Percentiles rank a stretch among this genome's conserved stretches.
Conservation (phyloP, 495 filamentous ascomycete species). For the Hyaloscypha bicolor region DNA sequence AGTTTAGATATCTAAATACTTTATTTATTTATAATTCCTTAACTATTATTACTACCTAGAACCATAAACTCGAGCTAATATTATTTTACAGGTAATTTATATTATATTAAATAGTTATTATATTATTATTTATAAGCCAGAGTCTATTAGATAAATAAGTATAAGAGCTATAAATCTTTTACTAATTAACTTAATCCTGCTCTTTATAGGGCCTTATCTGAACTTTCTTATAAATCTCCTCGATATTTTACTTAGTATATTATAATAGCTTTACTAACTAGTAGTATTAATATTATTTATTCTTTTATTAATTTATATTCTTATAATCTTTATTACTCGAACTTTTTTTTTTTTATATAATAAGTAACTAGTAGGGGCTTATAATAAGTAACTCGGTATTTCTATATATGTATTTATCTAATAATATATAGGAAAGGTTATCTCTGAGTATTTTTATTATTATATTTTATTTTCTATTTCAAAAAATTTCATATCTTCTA, state of each 20-base stretch:
- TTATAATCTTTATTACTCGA: conserved; percentile 15
- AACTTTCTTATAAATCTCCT: conserved; percentile 28
- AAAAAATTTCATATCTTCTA: conserved; percentile 21
- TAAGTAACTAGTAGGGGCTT: conserved; percentile 21
- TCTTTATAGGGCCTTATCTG: conserved; percentile 22
- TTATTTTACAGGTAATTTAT: conserved; percentile 23
- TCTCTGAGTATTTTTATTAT: conserved; percentile 23
- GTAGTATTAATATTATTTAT: conserved; percentile 25
- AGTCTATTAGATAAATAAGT: conserved; percentile 7
- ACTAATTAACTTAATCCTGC: conserved; percentile 26
- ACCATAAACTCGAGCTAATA: conserved; percentile 22
- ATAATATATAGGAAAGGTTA: conserved; percentile 11
- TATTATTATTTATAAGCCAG: conserved; percentile 9
- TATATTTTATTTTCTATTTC: conserved; percentile 27
- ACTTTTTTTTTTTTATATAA: conserved; percentile 18
- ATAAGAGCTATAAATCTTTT: conserved; percentile 26
- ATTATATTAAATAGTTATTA: conserved; percentile 18
- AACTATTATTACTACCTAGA: conserved; percentile 13
- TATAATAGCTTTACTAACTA: conserved; percentile 21
- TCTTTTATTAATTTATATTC: conserved; percentile 15
- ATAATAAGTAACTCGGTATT: conserved; percentile 18
- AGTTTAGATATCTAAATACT: conserved; percentile 8
- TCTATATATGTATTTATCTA: conserved; percentile 11
- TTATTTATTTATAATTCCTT: conserved; percentile 12
- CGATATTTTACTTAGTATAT: conserved; percentile 26